Conservation (phyloP, 495 filamentous ascomycete genomes). For the Choiromyces venosus region DNA sequence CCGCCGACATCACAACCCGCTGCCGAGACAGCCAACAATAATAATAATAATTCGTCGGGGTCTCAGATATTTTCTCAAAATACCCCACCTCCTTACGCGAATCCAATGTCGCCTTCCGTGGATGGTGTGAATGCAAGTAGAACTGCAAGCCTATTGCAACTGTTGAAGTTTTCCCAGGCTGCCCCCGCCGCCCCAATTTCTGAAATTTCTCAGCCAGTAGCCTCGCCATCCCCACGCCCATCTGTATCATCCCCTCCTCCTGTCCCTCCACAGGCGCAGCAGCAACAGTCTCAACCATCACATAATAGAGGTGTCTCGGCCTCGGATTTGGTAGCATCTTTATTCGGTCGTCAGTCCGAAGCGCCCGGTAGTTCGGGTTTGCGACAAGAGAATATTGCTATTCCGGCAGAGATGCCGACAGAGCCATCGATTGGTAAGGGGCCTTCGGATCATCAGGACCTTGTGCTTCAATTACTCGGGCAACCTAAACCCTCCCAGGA, state of each 20-base stretch:
- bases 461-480: constrained; percentile 61
- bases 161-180: constrained; percentile 76
- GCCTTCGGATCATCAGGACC: constrained; percentile 49
- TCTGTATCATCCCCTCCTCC: constrained; percentile 45
- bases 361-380: constrained; percentile 21
- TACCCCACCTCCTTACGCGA: constrained; percentile 33
- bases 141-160: constrained; percentile 69
- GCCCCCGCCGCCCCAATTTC: constrained; percentile 40
- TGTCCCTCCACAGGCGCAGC: constrained; percentile 36
- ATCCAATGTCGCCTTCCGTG: constrained; percentile 39
- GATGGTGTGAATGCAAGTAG: constrained; percentile 52
- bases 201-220: constrained; percentile 41
- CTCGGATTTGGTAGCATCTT: constrained; percentile 59
- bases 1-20: constrained; percentile 22
- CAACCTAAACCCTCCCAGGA: constrained; percentile 50
- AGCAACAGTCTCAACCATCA: constrained; percentile 43
- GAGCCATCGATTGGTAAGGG: constrained; percentile 17
- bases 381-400: constrained; percentile 30
- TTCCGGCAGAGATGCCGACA: constrained; percentile 28
- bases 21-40: constrained; percentile 13
- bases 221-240: constrained; percentile 45
- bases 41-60: constrained; percentile 19
- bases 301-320: constrained; percentile 56
- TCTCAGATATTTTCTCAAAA: constrained; percentile 31
- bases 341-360: constrained; percentile 42